Evolutionary conservation across 352 stramenopile species (phyloP).

Genomic region (Blastocystis sp.): DNA sequence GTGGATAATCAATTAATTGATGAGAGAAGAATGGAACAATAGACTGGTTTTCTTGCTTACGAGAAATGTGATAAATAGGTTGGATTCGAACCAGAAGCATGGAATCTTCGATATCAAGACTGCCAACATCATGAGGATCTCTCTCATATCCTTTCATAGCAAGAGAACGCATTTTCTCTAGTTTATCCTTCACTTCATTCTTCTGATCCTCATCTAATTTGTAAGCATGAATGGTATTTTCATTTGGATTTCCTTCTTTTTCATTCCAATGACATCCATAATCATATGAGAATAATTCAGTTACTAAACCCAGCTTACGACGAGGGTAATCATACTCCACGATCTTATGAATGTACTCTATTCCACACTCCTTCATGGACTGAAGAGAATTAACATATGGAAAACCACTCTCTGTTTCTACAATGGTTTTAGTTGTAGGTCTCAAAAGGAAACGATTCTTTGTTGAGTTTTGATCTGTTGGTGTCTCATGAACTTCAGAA

Average conservation of each 20-base stretch:
- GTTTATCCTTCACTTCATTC: neutral
- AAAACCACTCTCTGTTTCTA: neutral
- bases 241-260: neutral
- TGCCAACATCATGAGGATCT: neutral
- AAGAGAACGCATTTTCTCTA: neutral
- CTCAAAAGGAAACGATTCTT: neutral
- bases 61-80: neutral
- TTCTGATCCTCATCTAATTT: neutral
- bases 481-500: neutral
- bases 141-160: neutral
- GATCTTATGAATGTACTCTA: neutral
- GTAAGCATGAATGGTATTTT: neutral
- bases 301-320: neutral
- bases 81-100: neutral
- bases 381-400: neutral
- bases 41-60: neutral
- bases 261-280: neutral
- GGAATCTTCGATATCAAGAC: neutral
- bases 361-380: neutral
- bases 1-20: constrained; percentile 22
- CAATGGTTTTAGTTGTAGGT: neutral
- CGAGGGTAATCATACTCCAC: constrained; percentile 5
- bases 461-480: too few relatives aligned
- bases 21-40: neutral
- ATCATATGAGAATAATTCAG: neutral